A percentile compares a stretch with the other conserved stretches of the same genome.
Evolutionary conservation across 2,329 filamentous ascomycete genomes (phyloP).

Genomic region (Coniochaeta sp.): DNA sequence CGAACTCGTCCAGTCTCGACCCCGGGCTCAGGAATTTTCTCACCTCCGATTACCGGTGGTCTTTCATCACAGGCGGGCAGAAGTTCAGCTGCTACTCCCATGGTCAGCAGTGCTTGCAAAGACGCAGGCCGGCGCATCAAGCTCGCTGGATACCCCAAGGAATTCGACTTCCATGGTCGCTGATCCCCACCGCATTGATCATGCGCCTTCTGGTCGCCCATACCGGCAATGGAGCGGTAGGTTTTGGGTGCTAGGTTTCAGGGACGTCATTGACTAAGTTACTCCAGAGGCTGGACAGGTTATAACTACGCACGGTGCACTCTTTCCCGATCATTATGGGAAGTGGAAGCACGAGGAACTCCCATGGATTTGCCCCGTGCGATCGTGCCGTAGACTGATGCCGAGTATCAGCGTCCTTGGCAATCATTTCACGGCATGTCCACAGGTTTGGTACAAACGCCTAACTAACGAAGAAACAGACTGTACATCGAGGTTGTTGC

Average conservation of each 20-base stretch:
- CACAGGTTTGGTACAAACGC: not conserved
- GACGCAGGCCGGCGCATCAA: no score
- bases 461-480: not conserved
- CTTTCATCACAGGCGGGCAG: no score
- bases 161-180: not conserved
- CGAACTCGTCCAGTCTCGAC: no score
- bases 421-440: slow-evolving; percentile 12
- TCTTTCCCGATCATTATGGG: slow-evolving; percentile 12
- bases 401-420: slow-evolving; percentile 7
- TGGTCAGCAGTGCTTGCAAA: no score
- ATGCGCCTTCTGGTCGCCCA: not conserved
- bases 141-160: no score
- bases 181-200: not conserved
- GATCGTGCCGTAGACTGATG: slow-evolving; percentile 9
- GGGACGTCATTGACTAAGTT: not conserved
- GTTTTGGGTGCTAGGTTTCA: not conserved
- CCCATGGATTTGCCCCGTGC: slow-evolving; percentile 14
- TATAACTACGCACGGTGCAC: slow-evolving; percentile 7
- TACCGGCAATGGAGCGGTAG: not conserved
- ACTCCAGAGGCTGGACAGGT: not conserved
- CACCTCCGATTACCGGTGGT: no score
- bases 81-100: no score
- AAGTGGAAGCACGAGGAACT: slow-evolving; percentile 6
- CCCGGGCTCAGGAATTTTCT: no score
- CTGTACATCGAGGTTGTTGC: slow-evolving; percentile 2